phyloP scores from a whole-genome alignment of 2,329 filamentous ascomycete species.

The Hymenoscyphus linearis region DNA sequence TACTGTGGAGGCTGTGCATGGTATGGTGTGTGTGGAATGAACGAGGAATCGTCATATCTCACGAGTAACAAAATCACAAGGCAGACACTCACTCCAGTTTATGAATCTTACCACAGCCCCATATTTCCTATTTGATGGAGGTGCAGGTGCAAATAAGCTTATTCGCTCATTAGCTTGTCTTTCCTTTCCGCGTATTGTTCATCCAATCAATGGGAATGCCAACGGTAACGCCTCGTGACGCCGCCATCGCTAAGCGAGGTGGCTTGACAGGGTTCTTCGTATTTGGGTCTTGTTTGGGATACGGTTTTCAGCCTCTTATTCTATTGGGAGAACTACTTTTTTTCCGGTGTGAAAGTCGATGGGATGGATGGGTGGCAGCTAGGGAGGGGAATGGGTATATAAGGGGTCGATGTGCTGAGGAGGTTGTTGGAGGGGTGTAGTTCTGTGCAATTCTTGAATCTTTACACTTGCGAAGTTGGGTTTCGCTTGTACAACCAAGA shows the following conservation, averaged over 20 bases:
- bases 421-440: no score
- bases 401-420: no score
- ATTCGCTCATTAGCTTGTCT: background rate
- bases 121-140: background rate
- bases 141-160: background rate
- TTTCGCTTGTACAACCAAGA: background rate
- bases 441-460: no score
- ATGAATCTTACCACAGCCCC: background rate
- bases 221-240: background rate
- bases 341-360: no score
- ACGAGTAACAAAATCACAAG: background rate
- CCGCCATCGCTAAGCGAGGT: background rate
- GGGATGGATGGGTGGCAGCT: no score
- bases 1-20: no score
- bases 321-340: no score
- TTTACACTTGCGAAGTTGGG: no score
- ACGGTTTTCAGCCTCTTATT: no score
- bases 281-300: background rate
- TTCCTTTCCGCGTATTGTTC: background rate
- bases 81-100: background rate
- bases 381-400: no score
- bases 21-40: no score
- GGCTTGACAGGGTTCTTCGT: constrained; percentile 6
- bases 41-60: background rate
- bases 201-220: background rate